phyloP scores from a whole-genome alignment of 225 moss, liverwort and hornwort genomes.

The Takakia lepidozioides region DNA sequence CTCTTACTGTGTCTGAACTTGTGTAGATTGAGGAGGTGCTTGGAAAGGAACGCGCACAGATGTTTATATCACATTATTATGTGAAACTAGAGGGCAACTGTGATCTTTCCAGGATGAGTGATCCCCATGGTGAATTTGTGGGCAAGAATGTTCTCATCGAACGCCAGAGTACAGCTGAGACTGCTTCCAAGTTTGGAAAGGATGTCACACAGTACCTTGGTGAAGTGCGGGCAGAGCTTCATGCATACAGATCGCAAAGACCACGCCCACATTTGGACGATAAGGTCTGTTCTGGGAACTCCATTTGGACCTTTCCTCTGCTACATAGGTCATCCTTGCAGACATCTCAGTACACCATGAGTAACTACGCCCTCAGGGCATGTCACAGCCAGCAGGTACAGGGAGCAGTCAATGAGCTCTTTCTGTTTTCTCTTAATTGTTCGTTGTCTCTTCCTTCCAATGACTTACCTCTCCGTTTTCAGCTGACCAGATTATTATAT shows the following conservation, averaged over 20 bases:
- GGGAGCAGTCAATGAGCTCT: too few relatives aligned
- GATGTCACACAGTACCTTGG: slow-evolving; percentile 61
- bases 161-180: slow-evolving; percentile 52
- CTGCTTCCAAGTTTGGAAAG: slow-evolving; percentile 67
- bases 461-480: too few relatives aligned
- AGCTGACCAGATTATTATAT: too few relatives aligned
- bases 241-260: slow-evolving; percentile 50
- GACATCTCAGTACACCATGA: too few relatives aligned
- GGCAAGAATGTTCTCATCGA: slow-evolving; percentile 90
- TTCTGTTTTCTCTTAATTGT: too few relatives aligned
- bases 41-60: slow-evolving; percentile 65
- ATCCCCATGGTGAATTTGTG: slow-evolving; percentile 82
- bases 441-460: too few relatives aligned
- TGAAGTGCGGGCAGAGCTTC: slow-evolving; percentile 61
- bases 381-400: too few relatives aligned
- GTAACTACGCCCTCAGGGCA: too few relatives aligned
- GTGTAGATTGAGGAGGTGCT: slow-evolving; percentile 87
- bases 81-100: slow-evolving; percentile 92
- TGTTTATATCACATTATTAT: slow-evolving; percentile 67
- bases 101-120: slow-evolving; percentile 91
- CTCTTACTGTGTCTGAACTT: too few relatives aligned
- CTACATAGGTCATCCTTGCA: too few relatives aligned
- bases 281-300: too few relatives aligned
- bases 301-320: too few relatives aligned
- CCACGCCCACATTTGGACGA: slow-evolving; percentile 92